A percentile compares a stretch with the other conserved stretches of the same genome.
phyloP scores from a whole-genome alignment of 75 land plant genomes.

The Picea glauca region DNA sequence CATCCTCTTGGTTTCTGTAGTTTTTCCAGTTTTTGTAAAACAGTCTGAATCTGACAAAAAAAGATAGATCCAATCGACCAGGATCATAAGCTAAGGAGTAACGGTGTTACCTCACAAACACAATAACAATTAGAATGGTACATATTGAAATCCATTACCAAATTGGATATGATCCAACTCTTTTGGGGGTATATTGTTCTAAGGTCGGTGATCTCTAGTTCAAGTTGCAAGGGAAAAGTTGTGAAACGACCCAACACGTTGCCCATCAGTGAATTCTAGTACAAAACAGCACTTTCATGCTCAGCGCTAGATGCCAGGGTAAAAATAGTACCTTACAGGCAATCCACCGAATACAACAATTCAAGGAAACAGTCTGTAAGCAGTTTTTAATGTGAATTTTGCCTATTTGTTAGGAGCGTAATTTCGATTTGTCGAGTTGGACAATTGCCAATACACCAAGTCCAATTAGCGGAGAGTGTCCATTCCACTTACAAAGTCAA shows the following conservation, averaged over 20 bases:
- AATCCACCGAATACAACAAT: background rate
- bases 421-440: background rate
- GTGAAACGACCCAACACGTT: background rate
- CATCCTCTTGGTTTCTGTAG: background rate
- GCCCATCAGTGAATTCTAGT: background rate
- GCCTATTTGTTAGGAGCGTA: background rate
- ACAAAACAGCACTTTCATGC: background rate
- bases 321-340: background rate
- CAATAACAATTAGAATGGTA: background rate
- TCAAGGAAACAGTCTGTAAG: background rate
- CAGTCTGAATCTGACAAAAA: background rate
- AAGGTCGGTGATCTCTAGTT: background rate
- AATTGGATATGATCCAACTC: background rate
- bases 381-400: background rate
- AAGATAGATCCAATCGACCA: background rate
- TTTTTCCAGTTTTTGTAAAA: background rate
- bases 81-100: background rate
- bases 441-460: background rate
- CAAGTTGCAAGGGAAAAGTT: background rate
- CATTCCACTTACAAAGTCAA: background rate
- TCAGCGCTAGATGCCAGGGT: background rate
- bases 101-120: background rate
- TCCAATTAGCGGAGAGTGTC: background rate
- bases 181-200: no score
- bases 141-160: background rate